Evolutionary conservation across 108 stramenopile genomes (phyloP).

Genomic region (Cylindrotheca closterium): DNA sequence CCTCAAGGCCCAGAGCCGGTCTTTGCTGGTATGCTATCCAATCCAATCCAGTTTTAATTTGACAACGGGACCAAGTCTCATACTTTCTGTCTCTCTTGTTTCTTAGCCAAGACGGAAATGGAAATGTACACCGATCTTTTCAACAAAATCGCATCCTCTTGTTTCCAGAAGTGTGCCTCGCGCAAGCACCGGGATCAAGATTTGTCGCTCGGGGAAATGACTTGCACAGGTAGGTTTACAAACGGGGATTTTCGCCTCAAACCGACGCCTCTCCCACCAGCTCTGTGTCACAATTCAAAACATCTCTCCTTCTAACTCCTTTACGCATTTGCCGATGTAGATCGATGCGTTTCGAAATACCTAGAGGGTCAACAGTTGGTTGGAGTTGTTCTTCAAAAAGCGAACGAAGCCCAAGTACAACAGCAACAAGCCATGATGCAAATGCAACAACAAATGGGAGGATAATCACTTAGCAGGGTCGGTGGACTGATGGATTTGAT

Average conservation of each 20-base stretch:
- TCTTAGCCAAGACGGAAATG: constrained; percentile 89
- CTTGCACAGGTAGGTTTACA: constrained; percentile 51
- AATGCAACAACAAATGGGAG: constrained; percentile 74
- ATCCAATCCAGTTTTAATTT: not conserved
- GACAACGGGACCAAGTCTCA: not conserved
- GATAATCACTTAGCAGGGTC: constrained; percentile 9
- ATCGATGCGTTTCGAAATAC: constrained; percentile 95
- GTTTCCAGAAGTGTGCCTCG: constrained; percentile 92
- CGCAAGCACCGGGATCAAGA: constrained; percentile 88
- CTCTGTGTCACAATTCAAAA: not conserved
- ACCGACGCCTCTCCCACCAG: not conserved
- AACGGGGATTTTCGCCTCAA: not conserved
- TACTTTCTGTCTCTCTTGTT: not conserved
- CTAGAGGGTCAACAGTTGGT: constrained; percentile 91
- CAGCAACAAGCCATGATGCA: constrained; percentile 69
- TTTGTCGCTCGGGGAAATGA: constrained; percentile 93
- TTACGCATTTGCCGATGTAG: constrained; percentile 21
- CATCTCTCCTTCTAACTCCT: not conserved
- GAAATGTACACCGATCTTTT: constrained; percentile 97
- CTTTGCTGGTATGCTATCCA: constrained; percentile 64
- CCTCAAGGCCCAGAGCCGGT: constrained; percentile 81
- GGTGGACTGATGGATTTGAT: not conserved
- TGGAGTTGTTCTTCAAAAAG: constrained; percentile 80
- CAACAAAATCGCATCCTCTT: constrained; percentile 89
- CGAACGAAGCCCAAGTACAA: constrained; percentile 74